These are phyloP conservation scores for Coriaria nepalensis DNA, from an alignment of 306 rosid genomes.

Conservation along the genomic window DNA sequence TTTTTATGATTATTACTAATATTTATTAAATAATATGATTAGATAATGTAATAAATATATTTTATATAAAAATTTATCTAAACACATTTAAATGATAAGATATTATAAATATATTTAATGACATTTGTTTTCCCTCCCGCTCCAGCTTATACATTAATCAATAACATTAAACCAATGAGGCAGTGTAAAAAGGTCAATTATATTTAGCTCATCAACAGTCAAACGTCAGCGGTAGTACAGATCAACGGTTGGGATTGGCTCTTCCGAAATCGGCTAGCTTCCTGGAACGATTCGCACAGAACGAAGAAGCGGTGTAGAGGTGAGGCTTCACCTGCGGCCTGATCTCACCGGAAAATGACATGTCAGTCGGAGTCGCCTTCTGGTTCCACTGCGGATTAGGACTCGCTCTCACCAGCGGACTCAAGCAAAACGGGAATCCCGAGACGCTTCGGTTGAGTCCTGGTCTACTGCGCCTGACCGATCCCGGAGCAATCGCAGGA, in stretches of 20 bases:
- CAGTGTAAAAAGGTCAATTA: too few species aligned
- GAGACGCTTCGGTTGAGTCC: conserved; percentile 38
- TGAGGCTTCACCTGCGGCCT: conserved; percentile 42
- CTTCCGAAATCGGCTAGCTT: conserved; percentile 86
- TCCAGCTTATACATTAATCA: too few species aligned
- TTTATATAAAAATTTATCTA: too few species aligned
- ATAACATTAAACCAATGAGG: too few species aligned
- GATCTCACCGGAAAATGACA: conserved; percentile 28
- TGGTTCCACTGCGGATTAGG: conserved; percentile 60
- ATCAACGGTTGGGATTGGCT: conserved; percentile 64
- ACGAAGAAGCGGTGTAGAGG: conserved; percentile 49
- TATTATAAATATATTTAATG: too few species aligned
- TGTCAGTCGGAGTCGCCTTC: conserved; percentile 46
- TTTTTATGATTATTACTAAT: too few species aligned
- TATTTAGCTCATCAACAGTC: background rate
- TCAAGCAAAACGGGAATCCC: conserved; percentile 61
- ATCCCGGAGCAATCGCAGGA: conserved; percentile 26
- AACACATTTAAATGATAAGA: too few species aligned
- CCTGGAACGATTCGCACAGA: conserved; percentile 66
- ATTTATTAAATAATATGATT: too few species aligned
- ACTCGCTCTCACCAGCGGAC: conserved; percentile 79
- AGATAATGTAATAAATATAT: too few species aligned
- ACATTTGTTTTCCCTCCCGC: too few species aligned
- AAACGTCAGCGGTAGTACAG: conserved; percentile 16
- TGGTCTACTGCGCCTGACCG: conserved; percentile 33